Evolutionary conservation across 2,329 filamentous ascomycete species (phyloP).

Genomic region (Teratosphaeriaceae sp.): DNA sequence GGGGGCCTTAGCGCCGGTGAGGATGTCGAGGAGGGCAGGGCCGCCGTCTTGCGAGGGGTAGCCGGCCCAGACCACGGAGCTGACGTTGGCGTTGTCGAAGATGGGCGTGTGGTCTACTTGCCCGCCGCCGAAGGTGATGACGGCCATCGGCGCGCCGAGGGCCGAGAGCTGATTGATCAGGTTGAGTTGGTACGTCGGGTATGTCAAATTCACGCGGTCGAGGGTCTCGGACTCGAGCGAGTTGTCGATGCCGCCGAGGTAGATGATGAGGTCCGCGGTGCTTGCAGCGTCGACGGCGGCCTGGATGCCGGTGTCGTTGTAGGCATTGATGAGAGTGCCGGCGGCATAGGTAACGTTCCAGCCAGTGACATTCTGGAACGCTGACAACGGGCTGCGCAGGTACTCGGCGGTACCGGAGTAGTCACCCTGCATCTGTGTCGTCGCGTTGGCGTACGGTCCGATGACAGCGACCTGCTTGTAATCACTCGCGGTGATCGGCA

Average conservation of each 20-base stretch:
- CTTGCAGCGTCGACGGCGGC: conserved; percentile 13
- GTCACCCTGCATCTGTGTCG: conserved; percentile 37
- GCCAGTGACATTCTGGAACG: conserved; percentile 9
- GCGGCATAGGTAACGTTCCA: conserved; percentile 9
- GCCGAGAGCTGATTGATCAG: conserved; percentile 32
- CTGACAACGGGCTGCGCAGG: conserved; percentile 15
- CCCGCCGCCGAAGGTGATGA: conserved; percentile 30
- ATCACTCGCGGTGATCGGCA: conserved; percentile 27
- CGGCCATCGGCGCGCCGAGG: conserved; percentile 33
- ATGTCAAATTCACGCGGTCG: conserved; percentile 36
- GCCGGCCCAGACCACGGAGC: conserved; percentile 36
- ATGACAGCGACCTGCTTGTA: conserved; percentile 42
- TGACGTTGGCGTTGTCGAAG: conserved; percentile 34
- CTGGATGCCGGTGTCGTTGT: background rate
- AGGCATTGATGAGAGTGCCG: conserved; percentile 13
- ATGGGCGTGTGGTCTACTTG: conserved; percentile 38
- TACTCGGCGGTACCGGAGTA: conserved; percentile 11
- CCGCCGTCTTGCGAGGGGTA: conserved; percentile 42
- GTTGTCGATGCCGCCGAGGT: conserved; percentile 28
- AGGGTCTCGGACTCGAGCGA: conserved; percentile 36
- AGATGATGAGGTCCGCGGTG: conserved; percentile 16
- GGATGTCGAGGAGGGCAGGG: conserved; percentile 35
- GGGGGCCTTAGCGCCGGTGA: conserved; percentile 36
- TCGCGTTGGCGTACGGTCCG: conserved; percentile 50
- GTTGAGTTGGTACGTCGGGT: conserved; percentile 37